Evolutionary conservation across 305 asterid genomes (phyloP).

Genomic region (Rubia tinctorum): DNA sequence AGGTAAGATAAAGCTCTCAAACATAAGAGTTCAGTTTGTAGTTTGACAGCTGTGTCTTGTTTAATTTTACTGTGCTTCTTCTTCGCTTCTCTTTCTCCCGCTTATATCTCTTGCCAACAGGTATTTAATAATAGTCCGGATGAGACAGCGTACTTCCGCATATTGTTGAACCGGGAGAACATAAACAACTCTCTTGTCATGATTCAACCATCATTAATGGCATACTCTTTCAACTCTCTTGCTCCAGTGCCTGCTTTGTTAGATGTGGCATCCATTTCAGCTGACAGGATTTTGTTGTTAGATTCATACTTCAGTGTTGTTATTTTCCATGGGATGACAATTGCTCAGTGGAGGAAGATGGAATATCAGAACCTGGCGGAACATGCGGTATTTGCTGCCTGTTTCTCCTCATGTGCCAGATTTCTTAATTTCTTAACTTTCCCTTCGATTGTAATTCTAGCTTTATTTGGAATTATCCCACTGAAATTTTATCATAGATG

Average conservation of each 20-base stretch:
- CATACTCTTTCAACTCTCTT: conserved; percentile 80
- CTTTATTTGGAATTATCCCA: neutral
- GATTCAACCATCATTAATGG: conserved; percentile 94
- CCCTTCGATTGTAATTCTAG: neutral
- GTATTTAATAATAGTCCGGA: conserved; percentile 99
- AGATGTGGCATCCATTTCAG: conserved; percentile 88
- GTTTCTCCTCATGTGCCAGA: neutral
- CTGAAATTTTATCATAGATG: neutral
- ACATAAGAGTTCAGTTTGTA: conserved; percentile 12
- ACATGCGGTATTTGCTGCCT: conserved; percentile 53
- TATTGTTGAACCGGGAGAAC: conserved; percentile 85
- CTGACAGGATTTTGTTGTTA: conserved; percentile 92
- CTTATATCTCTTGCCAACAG: conserved; percentile 29
- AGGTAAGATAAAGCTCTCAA: conserved; percentile 37
- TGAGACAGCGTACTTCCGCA: conserved; percentile 98
- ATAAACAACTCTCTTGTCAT: conserved; percentile 94
- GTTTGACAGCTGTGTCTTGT: conserved; percentile 10
- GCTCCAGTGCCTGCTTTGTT: conserved; percentile 85
- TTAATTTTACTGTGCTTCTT: conserved; percentile 17
- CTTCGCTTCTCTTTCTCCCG: conserved; percentile 11
- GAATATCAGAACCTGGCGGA: conserved; percentile 96
- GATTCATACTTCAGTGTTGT: conserved; percentile 96
- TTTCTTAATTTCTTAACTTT: neutral
- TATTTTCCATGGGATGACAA: conserved; percentile 95
- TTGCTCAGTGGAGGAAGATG: conserved; percentile 99